phyloP scores from a whole-genome alignment of 2,329 filamentous ascomycete genomes.

The Cytospora schulzeri region DNA sequence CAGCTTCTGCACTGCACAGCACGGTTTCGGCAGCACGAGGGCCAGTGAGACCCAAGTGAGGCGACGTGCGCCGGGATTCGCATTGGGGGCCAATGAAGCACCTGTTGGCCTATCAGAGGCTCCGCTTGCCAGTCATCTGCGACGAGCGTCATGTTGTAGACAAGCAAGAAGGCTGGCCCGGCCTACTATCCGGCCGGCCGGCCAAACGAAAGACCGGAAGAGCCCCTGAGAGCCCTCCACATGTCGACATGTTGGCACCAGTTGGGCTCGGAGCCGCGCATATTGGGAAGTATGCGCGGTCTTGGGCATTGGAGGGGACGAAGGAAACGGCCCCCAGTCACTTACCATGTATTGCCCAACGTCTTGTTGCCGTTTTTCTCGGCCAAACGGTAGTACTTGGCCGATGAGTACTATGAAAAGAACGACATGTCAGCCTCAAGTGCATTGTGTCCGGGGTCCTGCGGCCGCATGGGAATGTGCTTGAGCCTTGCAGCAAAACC shows the following conservation, averaged over 20 bases:
- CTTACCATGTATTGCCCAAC: conserved; percentile 93
- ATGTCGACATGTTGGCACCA: background rate
- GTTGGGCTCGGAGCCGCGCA: background rate
- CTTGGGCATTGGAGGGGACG: conserved; percentile 11
- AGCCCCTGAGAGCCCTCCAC: background rate
- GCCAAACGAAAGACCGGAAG: background rate
- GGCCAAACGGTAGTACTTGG: conserved; percentile 89
- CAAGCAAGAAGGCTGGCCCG: conserved; percentile 3
- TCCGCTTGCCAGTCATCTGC: background rate
- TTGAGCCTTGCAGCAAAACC: conserved; percentile 10
- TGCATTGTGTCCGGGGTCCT: conserved; percentile 32
- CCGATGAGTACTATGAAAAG: conserved; percentile 67
- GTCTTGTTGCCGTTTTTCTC: conserved; percentile 88
- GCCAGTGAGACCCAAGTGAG: conserved; percentile 7
- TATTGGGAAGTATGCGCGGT: background rate
- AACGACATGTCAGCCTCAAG: conserved; percentile 53
- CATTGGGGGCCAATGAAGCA: conserved; percentile 2
- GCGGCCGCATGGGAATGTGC: conserved; percentile 4
- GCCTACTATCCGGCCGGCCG: conserved; percentile 3
- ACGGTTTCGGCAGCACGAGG: conserved; percentile 9
- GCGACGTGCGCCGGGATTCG: background rate
- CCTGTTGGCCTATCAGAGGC: background rate
- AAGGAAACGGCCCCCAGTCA: conserved; percentile 35
- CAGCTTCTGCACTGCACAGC: conserved; percentile 7
- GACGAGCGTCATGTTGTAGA: background rate